Evolutionary conservation across 495 filamentous ascomycete species (phyloP).

Genomic region (Filosporella fistucella): DNA sequence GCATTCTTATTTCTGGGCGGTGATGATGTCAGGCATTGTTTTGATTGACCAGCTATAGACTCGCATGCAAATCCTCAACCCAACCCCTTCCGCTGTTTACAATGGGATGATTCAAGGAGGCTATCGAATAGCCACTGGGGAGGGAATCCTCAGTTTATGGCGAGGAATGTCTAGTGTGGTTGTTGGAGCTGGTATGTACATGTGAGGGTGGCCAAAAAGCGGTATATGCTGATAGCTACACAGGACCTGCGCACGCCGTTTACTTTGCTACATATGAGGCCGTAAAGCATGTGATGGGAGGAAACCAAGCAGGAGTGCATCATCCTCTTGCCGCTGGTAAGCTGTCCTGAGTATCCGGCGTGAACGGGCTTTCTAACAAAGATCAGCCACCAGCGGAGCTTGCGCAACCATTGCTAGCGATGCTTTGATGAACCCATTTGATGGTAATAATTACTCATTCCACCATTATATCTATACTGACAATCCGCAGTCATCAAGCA

Average conservation of each 20-base stretch:
- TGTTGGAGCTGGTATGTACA: conserved; percentile 77
- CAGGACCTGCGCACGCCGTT: conserved; percentile 93
- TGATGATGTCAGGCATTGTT: conserved; percentile 13
- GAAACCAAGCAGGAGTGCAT: conserved; percentile 82
- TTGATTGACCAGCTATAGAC: conserved; percentile 54
- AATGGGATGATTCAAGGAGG: conserved; percentile 89
- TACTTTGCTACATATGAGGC: conserved; percentile 98
- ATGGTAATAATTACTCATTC: conserved; percentile 58
- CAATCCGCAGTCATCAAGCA: conserved; percentile 85
- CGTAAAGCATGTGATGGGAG: conserved; percentile 93
- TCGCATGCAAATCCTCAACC: conserved; percentile 94
- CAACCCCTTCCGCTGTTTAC: conserved; percentile 79
- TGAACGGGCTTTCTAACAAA: conserved; percentile 13
- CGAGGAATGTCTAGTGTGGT: conserved; percentile 95
- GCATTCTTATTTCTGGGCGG: conserved; percentile 18
- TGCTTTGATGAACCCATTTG: conserved; percentile 99
- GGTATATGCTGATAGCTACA: conserved; percentile 21
- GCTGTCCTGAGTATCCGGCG: conserved; percentile 5
- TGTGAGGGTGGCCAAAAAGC: conserved; percentile 1
- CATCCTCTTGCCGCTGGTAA: conserved; percentile 88
- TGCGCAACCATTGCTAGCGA: conserved; percentile 95
- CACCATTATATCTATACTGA: conserved; percentile 10
- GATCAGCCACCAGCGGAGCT: conserved; percentile 79
- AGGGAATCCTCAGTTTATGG: conserved; percentile 91
- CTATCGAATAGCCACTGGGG: conserved; percentile 81